Conservation (phyloP, 2,329 filamentous ascomycete genomes). For the Pleochaeta shiraiana region DNA sequence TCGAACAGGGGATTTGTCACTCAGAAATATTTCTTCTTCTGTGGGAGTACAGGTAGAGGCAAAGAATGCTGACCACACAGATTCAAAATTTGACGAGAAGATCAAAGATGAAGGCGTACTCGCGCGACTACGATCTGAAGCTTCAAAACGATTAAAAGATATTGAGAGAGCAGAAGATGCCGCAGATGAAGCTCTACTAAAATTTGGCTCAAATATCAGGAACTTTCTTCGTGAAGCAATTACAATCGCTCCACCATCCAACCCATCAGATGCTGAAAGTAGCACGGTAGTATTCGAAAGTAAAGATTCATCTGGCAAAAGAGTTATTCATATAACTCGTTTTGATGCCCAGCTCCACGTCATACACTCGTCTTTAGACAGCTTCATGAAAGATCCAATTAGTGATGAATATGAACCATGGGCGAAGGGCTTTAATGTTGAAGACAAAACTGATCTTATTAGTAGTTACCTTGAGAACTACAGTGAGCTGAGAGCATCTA, state of each 20-base stretch:
- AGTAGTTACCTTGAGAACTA: slow-evolving; percentile 67
- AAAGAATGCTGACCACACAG: slow-evolving; percentile 9
- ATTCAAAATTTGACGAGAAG: slow-evolving; percentile 14
- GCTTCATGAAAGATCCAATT: slow-evolving; percentile 62
- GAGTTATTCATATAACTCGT: slow-evolving; percentile 82
- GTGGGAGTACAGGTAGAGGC: slow-evolving; percentile 9
- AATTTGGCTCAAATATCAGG: slow-evolving; percentile 74
- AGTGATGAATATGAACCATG: slow-evolving; percentile 55
- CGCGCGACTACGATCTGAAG: slow-evolving; percentile 52
- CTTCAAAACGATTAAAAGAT: slow-evolving; percentile 65
- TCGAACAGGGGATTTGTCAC: slow-evolving; percentile 51
- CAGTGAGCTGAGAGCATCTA: slow-evolving; percentile 61
- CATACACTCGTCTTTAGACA: slow-evolving; percentile 67
- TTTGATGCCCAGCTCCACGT: slow-evolving; percentile 94
- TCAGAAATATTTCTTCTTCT: slow-evolving; percentile 18
- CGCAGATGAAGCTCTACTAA: slow-evolving; percentile 81
- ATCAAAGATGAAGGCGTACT: slow-evolving; percentile 40
- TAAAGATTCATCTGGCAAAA: slow-evolving; percentile 72
- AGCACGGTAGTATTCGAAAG: slow-evolving; percentile 71
- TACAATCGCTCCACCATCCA: slow-evolving; percentile 54
- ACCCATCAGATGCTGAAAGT: slow-evolving; percentile 25
- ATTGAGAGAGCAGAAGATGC: slow-evolving; percentile 86
- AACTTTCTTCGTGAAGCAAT: slow-evolving; percentile 85
- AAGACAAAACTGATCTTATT: slow-evolving; percentile 68
- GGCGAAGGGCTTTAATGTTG: slow-evolving; percentile 53